These are phyloP conservation scores for Thielaviopsis punctulata DNA, from an alignment of 2,329 filamentous ascomycete species.

Conservation along the genomic window DNA sequence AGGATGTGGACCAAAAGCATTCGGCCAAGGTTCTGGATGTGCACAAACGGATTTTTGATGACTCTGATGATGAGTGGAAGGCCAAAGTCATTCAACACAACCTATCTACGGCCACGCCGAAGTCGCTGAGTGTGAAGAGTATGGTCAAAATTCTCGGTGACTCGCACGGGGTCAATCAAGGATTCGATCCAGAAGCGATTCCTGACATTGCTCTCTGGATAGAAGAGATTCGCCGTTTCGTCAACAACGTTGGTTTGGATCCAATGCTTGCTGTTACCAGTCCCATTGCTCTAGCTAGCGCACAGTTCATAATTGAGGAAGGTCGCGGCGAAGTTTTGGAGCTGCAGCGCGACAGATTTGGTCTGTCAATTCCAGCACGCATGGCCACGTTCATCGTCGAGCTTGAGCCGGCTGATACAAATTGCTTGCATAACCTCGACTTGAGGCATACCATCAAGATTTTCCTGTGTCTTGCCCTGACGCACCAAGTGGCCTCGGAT, in stretches of 20 bases:
- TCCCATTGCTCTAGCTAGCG: conserved; percentile 41
- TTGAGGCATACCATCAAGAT: conserved; percentile 27
- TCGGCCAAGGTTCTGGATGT: not conserved
- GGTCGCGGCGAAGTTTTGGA: conserved; percentile 54
- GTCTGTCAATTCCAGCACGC: conserved; percentile 55
- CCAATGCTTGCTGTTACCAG: conserved; percentile 58
- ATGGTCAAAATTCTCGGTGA: conserved; percentile 25
- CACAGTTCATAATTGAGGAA: conserved; percentile 46
- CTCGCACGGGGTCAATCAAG: conserved; percentile 22
- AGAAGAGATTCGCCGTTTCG: conserved; percentile 32
- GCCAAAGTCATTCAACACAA: not conserved
- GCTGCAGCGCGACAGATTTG: conserved; percentile 44
- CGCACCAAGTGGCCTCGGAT: not conserved
- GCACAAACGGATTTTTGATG: not conserved
- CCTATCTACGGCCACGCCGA: not conserved
- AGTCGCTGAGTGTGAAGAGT: not conserved
- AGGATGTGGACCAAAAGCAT: not conserved
- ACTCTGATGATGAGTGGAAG: not conserved
- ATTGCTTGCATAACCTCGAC: not conserved
- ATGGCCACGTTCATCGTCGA: conserved; percentile 44
- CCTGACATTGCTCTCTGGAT: conserved; percentile 54
- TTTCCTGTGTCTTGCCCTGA: not conserved
- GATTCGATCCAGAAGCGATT: conserved; percentile 26
- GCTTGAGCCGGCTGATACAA: not conserved
- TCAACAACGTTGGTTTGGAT: conserved; percentile 34